phyloP scores from a whole-genome alignment of 2,329 filamentous ascomycete genomes.

The Beauveria asiatica region DNA sequence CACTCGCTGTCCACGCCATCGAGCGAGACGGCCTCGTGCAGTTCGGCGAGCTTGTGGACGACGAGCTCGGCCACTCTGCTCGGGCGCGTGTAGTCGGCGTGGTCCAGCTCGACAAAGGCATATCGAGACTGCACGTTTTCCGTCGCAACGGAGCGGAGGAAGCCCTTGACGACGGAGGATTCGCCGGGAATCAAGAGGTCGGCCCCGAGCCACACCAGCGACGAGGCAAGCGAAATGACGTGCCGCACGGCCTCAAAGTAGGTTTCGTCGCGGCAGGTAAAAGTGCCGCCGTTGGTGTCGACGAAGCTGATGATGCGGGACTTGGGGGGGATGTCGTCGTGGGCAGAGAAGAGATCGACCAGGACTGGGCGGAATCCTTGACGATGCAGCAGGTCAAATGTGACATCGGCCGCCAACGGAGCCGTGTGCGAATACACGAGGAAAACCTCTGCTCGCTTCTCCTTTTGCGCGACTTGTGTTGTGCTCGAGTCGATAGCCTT shows the following conservation, averaged over 20 bases:
- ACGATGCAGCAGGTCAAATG: background rate
- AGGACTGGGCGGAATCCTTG: background rate
- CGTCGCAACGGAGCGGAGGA: slow-evolving; percentile 1
- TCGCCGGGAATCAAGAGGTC: background rate
- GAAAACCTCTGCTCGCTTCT: background rate
- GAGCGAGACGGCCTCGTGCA: background rate
- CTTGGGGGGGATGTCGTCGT: background rate
- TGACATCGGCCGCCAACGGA: background rate
- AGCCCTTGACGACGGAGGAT: slow-evolving; percentile 7
- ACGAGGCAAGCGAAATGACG: background rate
- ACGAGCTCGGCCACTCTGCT: background rate
- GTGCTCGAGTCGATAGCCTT: background rate
- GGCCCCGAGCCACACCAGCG: background rate
- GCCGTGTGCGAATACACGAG: background rate
- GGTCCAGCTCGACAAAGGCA: slow-evolving; percentile 1
- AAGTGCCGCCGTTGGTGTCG: background rate
- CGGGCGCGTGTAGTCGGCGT: background rate
- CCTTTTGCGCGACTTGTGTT: too few relatives aligned
- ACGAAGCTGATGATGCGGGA: slow-evolving; percentile 5
- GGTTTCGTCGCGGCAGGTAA: background rate
- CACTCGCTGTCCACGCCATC: background rate
- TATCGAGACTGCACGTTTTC: slow-evolving; percentile 5
- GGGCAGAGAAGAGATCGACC: background rate
- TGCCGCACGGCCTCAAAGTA: background rate
- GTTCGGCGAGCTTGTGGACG: background rate